Evolutionary conservation across 2,329 filamentous ascomycete genomes (phyloP).

Genomic region (Ascochyta rabiei): DNA sequence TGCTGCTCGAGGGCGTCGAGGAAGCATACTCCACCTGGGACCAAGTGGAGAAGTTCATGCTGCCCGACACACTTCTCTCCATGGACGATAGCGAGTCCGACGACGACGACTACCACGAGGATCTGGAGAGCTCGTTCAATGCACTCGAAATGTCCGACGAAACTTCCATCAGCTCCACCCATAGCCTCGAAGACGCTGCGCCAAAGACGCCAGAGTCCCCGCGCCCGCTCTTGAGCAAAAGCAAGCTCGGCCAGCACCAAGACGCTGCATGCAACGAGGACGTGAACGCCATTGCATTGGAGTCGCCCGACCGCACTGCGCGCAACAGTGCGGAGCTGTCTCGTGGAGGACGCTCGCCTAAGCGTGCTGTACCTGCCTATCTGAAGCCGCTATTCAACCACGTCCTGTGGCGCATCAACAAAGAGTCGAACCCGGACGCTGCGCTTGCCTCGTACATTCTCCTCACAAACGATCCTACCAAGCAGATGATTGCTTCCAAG

Average conservation of each 20-base stretch:
- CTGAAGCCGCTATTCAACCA: conserved; percentile 59
- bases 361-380: conserved; percentile 44
- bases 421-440: conserved; percentile 54
- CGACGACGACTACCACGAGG: conserved; percentile 44
- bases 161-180: conserved; percentile 53
- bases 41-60: conserved; percentile 56
- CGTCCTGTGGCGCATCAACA: conserved; percentile 58
- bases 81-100: conserved; percentile 52
- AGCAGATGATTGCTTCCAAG: conserved; percentile 54
- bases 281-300: conserved; percentile 8
- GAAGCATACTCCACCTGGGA: conserved; percentile 56
- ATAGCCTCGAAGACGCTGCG: conserved; percentile 45
- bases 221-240: conserved; percentile 43
- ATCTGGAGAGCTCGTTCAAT: conserved; percentile 47
- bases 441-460: conserved; percentile 59
- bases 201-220: conserved; percentile 50
- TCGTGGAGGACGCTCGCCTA: conserved; percentile 33
- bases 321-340: conserved; percentile 37
- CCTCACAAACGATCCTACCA: conserved; percentile 56
- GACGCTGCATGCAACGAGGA: conserved; percentile 35
- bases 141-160: conserved; percentile 46
- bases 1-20: conserved; percentile 56
- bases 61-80: conserved; percentile 57
- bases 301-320: conserved; percentile 36
- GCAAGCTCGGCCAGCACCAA: conserved; percentile 15